Evolutionary conservation across 1,284 basidiomycete genomes (phyloP), one percentile per base, ranked within the genome.

Genomic region (Cutaneotrichosporon mucoides): DNA sequence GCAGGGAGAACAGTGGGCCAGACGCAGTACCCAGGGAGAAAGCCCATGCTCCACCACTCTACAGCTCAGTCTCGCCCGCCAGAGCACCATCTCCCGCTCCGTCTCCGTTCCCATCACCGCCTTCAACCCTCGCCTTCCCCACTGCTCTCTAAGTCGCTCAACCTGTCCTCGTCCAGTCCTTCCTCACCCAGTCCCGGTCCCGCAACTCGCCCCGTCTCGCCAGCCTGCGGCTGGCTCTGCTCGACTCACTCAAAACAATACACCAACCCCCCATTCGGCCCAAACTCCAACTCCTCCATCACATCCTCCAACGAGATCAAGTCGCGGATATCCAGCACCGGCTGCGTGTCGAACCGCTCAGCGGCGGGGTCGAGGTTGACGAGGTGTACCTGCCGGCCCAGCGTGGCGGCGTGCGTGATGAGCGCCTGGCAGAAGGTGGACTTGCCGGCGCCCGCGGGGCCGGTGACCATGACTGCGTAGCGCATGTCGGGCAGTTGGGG

Each of bases 341-440:
- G 96, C 67, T 89, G 87, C 73, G 93, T 90, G 76, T 98, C 93
- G 76, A 97, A 97, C 59, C 88, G 87, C 63, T 91, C 87, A 0
- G 96, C 96, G 0, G 96, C 96, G 7, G 96, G 96, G 77, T 99
- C 96, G 65, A 99, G 85, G 78, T 99, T 99, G 76, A 99, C 91
- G 55, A 98, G 86, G 81, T 99, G 93, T 0, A 88, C 89, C 1
- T 87, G 86, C 6, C 96, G 85, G 62, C 87, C 89, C 49, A 92
- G 82, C 0, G 89, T 84, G 62, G 85, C 86, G 5, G 98, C 86
- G 79, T 99, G 95, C 3, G 91, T 93, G 62, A 99, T 84, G 68
- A 99, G 85, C 0, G 92, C 86, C 3, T 84, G 82, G 71, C 90
- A 90, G 73, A 99, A 96, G 0, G 96, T 99, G 0, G 93, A 93